Conservation (phyloP, 192 early-diverging fungal genomes). For the Chytriomyces hyalinus region DNA sequence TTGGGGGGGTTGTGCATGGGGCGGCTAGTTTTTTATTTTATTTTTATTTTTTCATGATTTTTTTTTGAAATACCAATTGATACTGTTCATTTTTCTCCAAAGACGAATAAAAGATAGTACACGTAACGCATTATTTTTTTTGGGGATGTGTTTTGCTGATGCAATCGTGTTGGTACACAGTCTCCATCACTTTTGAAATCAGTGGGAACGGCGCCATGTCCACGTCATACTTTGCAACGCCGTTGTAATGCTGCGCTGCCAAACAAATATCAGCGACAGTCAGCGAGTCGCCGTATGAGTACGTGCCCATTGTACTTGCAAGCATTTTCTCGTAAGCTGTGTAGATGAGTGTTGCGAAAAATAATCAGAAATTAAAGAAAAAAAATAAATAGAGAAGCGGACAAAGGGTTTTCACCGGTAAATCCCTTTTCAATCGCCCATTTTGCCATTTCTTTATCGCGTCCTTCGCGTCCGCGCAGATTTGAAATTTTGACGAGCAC, state of each 20-base stretch:
- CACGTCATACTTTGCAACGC: not conserved
- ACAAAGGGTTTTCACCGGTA: too few relatives aligned
- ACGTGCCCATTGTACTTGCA: not conserved
- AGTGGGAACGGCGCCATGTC: conserved; percentile 9
- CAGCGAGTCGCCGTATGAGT: conserved; percentile 8
- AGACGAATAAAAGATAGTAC: too few relatives aligned
- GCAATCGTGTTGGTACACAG: not conserved
- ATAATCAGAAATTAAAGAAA: too few relatives aligned
- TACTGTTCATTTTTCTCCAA: too few relatives aligned
- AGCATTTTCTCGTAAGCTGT: conserved; percentile 14
- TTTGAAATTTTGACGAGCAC: conserved; percentile 1
- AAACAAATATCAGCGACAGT: conserved; percentile 13
- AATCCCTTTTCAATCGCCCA: conserved; percentile 14
- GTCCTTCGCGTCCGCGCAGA: not conserved
- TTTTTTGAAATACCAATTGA: too few relatives aligned
- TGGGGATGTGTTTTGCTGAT: conserved; percentile 4
- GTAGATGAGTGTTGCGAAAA: not conserved
- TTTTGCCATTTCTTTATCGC: conserved; percentile 8
- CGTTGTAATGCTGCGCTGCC: conserved; percentile 14
- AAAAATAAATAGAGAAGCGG: too few relatives aligned
- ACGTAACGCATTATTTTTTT: not conserved
- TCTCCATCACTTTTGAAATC: not conserved
- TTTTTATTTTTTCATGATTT: too few relatives aligned
- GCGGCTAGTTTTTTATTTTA: too few relatives aligned
- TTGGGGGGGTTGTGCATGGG: too few relatives aligned